Percentiles rank a stretch among this genome's conserved stretches.
These are phyloP conservation scores for Takashimella koratensis DNA, from an alignment of 1,284 basidiomycete species.

Conservation along the genomic window DNA sequence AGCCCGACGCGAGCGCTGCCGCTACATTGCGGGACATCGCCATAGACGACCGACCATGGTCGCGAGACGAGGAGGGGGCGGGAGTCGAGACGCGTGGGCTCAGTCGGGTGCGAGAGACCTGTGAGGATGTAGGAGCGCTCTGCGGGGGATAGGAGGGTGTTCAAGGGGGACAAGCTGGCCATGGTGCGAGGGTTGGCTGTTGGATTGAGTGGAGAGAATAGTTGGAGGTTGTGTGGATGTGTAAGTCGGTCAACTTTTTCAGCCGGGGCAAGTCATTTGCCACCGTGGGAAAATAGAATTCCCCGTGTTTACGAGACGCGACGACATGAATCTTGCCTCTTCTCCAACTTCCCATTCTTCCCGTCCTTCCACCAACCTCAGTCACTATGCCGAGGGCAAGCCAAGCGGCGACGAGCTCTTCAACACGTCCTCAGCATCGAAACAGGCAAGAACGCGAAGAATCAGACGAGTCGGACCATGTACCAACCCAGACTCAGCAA, in stretches of 20 bases:
- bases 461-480: neutral
- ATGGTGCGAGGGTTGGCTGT: conserved; percentile 5
- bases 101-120: conserved; percentile 33
- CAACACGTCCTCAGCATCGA: neutral
- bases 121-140: conserved; percentile 46
- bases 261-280: neutral
- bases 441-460: neutral
- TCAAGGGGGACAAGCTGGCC: conserved; percentile 14
- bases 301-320: too few species aligned
- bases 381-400: neutral
- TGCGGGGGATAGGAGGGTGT: conserved; percentile 29
- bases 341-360: too few species aligned
- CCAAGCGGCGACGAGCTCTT: neutral
- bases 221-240: neutral
- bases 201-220: neutral
- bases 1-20: conserved; percentile 41
- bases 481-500: neutral
- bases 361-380: neutral
- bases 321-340: too few species aligned
- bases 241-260: neutral
- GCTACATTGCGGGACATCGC: conserved; percentile 45
- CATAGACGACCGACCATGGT: conserved; percentile 37
- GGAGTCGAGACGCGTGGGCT: conserved; percentile 41
- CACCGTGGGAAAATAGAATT: neutral
- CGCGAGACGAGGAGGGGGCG: conserved; percentile 34